phyloP scores from a whole-genome alignment of 1,139 yeast genomes.

The Candida gigantensis region DNA sequence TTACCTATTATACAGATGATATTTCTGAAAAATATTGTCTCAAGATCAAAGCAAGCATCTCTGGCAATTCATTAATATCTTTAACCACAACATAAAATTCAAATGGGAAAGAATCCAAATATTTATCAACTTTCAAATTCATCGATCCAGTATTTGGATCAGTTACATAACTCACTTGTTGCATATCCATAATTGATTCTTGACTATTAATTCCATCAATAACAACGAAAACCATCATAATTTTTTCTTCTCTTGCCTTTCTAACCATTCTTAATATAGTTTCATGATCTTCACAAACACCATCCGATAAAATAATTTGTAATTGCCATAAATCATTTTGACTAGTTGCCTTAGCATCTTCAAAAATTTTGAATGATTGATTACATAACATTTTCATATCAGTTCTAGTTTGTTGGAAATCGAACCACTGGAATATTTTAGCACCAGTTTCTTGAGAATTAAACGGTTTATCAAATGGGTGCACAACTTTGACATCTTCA shows the following conservation, averaged over 20 bases:
- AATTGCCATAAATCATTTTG: slow-evolving; percentile 85
- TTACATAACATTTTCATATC: slow-evolving; percentile 75
- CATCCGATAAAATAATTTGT: slow-evolving; percentile 90
- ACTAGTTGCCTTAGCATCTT: slow-evolving; percentile 59
- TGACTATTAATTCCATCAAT: slow-evolving; percentile 85
- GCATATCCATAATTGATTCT: slow-evolving; percentile 92
- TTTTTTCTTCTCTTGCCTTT: slow-evolving; percentile 85
- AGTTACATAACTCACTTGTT: slow-evolving; percentile 75
- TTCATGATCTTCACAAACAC: slow-evolving; percentile 94
- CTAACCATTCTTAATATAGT: slow-evolving; percentile 81
- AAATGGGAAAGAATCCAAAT: slow-evolving; percentile 93
- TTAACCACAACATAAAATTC: slow-evolving; percentile 94
- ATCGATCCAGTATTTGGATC: slow-evolving; percentile 70
- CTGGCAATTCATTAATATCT: slow-evolving; percentile 86
- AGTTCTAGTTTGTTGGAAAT: slow-evolving; percentile 85
- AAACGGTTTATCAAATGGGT: slow-evolving; percentile 86
- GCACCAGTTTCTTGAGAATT: slow-evolving; percentile 78
- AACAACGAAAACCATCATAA: slow-evolving; percentile 93
- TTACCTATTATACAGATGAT: slow-evolving; percentile 17
- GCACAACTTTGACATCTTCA: slow-evolving; percentile 78
- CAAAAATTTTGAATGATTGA: slow-evolving; percentile 73
- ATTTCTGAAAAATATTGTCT: slow-evolving; percentile 88
- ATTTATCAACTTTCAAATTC: slow-evolving; percentile 76
- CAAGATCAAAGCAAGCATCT: slow-evolving; percentile 82
- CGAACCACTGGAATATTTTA: slow-evolving; percentile 82